Conservation (phyloP, 768 basidiomycete species). For the Amyloporia xantha region DNA sequence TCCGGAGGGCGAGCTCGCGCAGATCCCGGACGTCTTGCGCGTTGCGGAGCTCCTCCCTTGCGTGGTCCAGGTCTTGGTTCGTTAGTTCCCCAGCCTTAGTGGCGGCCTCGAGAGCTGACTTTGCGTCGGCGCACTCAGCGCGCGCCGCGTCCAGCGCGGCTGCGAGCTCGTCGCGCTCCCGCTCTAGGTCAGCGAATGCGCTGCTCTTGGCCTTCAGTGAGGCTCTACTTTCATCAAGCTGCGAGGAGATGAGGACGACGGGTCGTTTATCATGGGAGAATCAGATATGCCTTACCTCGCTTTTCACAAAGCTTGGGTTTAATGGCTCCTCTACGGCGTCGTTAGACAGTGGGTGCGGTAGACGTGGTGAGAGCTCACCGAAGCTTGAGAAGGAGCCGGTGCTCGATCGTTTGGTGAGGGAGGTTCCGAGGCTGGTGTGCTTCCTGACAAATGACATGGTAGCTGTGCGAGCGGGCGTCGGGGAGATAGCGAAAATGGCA, state of each 20-base stretch:
- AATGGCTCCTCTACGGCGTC: background rate
- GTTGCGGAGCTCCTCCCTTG: background rate
- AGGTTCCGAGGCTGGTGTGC: background rate
- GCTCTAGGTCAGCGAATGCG: background rate
- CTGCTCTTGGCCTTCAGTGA: background rate
- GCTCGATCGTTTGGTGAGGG: background rate
- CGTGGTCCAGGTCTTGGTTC: background rate
- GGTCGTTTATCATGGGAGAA: background rate
- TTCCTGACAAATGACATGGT: background rate
- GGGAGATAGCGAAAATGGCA: no score
- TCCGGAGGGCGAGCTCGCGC: background rate
- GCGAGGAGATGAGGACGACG: background rate
- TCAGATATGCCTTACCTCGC: background rate
- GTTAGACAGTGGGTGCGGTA: background rate
- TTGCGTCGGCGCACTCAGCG: background rate
- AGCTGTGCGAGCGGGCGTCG: background rate
- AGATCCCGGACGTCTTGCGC: background rate
- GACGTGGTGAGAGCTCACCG: background rate
- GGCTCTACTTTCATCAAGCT: background rate
- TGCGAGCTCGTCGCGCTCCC: background rate
- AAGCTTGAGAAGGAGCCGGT: background rate
- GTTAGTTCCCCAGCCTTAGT: background rate
- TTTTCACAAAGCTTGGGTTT: background rate
- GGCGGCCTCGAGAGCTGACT: background rate
- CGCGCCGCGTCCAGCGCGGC: background rate